Evolutionary conservation across 768 basidiomycete genomes (phyloP).

Genomic region (Amyloporia xantha): DNA sequence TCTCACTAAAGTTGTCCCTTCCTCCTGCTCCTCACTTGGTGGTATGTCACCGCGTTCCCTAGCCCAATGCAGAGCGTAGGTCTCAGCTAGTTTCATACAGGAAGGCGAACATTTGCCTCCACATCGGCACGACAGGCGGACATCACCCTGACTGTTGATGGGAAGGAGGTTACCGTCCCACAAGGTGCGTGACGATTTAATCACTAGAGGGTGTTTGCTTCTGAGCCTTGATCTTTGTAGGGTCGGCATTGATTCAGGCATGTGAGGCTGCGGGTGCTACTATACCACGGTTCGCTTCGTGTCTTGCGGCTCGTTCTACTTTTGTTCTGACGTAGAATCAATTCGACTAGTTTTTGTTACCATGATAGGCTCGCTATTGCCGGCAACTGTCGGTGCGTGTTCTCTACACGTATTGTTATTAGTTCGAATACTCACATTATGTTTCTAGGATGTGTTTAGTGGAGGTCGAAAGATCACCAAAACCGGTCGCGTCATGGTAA

Average conservation of each 20-base stretch:
- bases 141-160: slow-evolving; percentile 91
- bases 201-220: neutral
- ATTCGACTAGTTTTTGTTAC: neutral
- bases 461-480: slow-evolving; percentile 92
- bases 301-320: slow-evolving; percentile 25
- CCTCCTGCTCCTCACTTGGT: slow-evolving; percentile 30
- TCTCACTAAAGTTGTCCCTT: slow-evolving; percentile 54
- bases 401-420: slow-evolving; percentile 2
- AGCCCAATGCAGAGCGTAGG: neutral
- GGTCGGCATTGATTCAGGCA: slow-evolving; percentile 93
- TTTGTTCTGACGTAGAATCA: too few relatives aligned
- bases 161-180: slow-evolving; percentile 94
- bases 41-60: slow-evolving; percentile 18
- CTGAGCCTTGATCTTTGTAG: slow-evolving; percentile 32
- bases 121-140: slow-evolving; percentile 63
- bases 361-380: slow-evolving; percentile 79
- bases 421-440: slow-evolving; percentile 6
- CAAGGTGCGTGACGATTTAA: slow-evolving; percentile 58
- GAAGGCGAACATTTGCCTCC: slow-evolving; percentile 57
- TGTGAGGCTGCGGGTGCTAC: slow-evolving; percentile 84
- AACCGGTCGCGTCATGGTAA: slow-evolving; percentile 91
- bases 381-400: slow-evolving; percentile 86
- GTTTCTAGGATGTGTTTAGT: slow-evolving; percentile 88
- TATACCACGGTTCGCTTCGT: slow-evolving; percentile 86
- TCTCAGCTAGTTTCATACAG: slow-evolving; percentile 27